Base-by-base conservation (phyloP, 768 basidiomycete genomes). In the Arthromyces matolae region DNA sequence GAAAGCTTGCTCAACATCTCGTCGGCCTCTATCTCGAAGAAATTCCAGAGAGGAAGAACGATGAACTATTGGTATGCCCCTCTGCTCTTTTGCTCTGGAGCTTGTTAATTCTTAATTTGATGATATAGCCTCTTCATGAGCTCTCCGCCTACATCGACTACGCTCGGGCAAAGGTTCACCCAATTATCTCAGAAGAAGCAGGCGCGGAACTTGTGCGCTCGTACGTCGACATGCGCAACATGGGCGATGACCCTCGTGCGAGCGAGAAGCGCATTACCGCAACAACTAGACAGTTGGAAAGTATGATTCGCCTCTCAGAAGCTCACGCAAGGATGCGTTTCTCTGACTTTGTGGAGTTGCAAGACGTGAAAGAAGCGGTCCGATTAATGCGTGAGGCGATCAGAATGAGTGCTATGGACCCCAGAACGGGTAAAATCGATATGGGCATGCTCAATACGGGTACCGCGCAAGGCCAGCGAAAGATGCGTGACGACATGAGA, bases 341-440 rank as follows among this genome's bases (percentile, higher is more conserved):
- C 65, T 87, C 86, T 16, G 75, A 83, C n/a, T 78, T 79, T 43
- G 95, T 99, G 31, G 90, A 94, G 60, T 68, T 89, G 36, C 68
- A 73, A 45, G 96, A 98, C 60, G 96, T 98, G 24, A 74, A 78
- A 52, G 96, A 98, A 66, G 93, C 95, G 1, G 83, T 79, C 60
- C 77, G 96, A n/a, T 78, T 99, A 57, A 98, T 99, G 86, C 83
- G 91, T 37, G 92, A 95, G 64, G 96, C 95, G 4, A 89, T 99
- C 67, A 82, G 91, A 58, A 93, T 94, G 52, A 85, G 84, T 52
- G 93, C 93, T 32, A 94, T 95, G 76, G 94, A 98, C 66, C 95
- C 95, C 8, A 77, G 89, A 19, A 97, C 94, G 10, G 95, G 95
- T 44, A 93, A 94, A 77, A 95, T 97, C 61, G 94, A 98, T 65